Conservation (phyloP, 805 yeast species). For the Candida oleophila region DNA sequence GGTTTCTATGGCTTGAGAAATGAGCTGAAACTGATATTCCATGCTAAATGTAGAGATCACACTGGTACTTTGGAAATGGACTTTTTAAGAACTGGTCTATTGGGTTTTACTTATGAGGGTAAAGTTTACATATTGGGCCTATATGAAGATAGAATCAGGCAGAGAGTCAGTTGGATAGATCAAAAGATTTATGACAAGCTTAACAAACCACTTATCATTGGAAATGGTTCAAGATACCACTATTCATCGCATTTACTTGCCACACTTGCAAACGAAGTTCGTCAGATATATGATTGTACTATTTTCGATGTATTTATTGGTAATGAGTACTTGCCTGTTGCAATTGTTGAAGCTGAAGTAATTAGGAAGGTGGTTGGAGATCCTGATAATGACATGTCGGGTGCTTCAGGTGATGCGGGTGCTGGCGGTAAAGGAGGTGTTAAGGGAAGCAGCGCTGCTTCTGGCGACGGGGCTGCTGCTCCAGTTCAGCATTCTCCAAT, state of each 20-base stretch:
- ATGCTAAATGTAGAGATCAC: constrained; percentile 75
- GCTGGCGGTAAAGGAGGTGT: constrained; percentile 4
- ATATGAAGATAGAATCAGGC: constrained; percentile 88
- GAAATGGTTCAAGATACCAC: constrained; percentile 57
- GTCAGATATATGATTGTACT: constrained; percentile 84
- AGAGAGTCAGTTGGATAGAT: constrained; percentile 66
- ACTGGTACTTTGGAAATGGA: constrained; percentile 70
- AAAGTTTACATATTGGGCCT: constrained; percentile 85
- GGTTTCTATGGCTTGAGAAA: constrained; percentile 77
- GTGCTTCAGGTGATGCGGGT: constrained; percentile 1
- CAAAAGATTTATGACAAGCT: constrained; percentile 35
- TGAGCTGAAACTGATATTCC: constrained; percentile 72
- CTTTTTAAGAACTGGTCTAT: constrained; percentile 83
- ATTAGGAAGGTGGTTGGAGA: constrained; percentile 27
- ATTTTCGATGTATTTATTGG: constrained; percentile 83
- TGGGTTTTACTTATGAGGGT: constrained; percentile 87
- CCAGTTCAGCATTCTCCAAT: constrained; percentile 29
- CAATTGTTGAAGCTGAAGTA: constrained; percentile 73
- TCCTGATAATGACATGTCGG: constrained; percentile 14
- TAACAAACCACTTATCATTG: constrained; percentile 31
- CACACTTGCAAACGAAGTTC: constrained; percentile 76
- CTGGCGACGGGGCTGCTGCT: constrained; percentile 13
- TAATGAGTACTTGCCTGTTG: constrained; percentile 79
- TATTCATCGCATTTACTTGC: constrained; percentile 86
- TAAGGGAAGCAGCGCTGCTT: constrained; percentile 16